Conservation (phyloP, 345 rosid species). For the Moringa oleifera region DNA sequence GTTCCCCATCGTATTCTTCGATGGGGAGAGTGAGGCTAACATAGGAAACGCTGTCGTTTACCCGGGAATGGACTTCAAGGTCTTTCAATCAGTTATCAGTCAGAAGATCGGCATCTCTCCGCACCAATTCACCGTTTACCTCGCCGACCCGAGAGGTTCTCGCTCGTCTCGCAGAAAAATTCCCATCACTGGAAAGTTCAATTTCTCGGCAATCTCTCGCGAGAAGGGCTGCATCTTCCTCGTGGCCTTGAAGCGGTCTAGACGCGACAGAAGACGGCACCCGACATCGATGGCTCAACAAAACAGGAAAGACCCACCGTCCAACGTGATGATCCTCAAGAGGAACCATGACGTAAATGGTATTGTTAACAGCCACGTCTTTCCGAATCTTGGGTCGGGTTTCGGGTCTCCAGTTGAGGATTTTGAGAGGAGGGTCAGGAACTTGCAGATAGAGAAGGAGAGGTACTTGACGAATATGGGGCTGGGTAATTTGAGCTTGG, state of each 20-base stretch:
- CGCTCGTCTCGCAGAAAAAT: slow-evolving; percentile 10
- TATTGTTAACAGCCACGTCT: neutral
- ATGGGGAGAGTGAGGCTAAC: slow-evolving; percentile 37
- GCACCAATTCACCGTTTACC: slow-evolving; percentile 33
- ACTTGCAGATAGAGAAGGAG: slow-evolving; percentile 28
- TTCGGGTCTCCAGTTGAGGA: slow-evolving; percentile 15
- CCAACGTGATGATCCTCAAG: slow-evolving; percentile 32
- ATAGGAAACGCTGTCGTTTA: slow-evolving; percentile 28
- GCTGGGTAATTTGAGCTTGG: neutral
- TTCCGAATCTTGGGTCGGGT: neutral
- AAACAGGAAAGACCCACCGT: slow-evolving; percentile 10
- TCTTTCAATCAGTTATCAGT: slow-evolving; percentile 26
- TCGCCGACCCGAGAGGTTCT: slow-evolving; percentile 15
- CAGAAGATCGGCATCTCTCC: slow-evolving; percentile 37
- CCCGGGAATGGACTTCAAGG: slow-evolving; percentile 26
- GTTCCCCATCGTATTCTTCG: slow-evolving; percentile 37
- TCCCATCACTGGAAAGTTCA: slow-evolving; percentile 28
- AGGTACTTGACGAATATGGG: slow-evolving; percentile 26
- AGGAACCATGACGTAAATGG: slow-evolving; percentile 9
- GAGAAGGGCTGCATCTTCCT: slow-evolving; percentile 23
- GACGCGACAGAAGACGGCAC: slow-evolving; percentile 24
- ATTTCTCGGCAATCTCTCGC: slow-evolving; percentile 31
- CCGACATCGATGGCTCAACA: neutral
- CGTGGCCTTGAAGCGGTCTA: slow-evolving; percentile 29
- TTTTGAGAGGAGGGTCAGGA: slow-evolving; percentile 22